phyloP scores from a whole-genome alignment of 108 stramenopile species.

The Cyclotella kingstonii region DNA sequence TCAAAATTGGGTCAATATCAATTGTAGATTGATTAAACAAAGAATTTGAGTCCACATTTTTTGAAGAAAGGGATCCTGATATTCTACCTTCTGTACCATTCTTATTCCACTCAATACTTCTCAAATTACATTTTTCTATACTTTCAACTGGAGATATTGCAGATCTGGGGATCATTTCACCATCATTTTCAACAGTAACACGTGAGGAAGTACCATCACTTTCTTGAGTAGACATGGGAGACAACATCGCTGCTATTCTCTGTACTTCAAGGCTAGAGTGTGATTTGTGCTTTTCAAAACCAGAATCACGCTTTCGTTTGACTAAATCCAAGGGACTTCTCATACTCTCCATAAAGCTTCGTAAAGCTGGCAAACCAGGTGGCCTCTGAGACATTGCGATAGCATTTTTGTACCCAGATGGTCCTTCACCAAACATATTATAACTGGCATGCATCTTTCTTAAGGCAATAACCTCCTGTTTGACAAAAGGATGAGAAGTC shows the following conservation, averaged over 20 bases:
- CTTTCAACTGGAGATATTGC: conserved; percentile 9
- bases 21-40: conserved; percentile 46
- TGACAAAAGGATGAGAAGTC: conserved; percentile 77
- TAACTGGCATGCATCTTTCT: conserved; percentile 59
- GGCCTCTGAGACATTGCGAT: conserved; percentile 15
- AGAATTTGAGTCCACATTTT: conserved; percentile 33
- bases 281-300: neutral
- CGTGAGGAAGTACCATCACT: conserved; percentile 17
- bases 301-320: conserved; percentile 27
- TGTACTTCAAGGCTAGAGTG: too few species aligned
- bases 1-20: conserved; percentile 63
- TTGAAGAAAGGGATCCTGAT: neutral
- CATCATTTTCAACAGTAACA: conserved; percentile 11
- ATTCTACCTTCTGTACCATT: conserved; percentile 5
- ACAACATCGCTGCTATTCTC: conserved; percentile 1
- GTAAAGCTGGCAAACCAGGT: conserved; percentile 66
- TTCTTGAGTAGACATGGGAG: conserved; percentile 17
- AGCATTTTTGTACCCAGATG: conserved; percentile 25
- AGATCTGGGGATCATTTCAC: neutral
- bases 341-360: conserved; percentile 71
- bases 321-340: conserved; percentile 52
- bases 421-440: conserved; percentile 23
- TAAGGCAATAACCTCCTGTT: conserved; percentile 77
- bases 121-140: conserved; percentile 8
- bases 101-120: neutral